These are phyloP conservation scores for Clarireedia monteithiana DNA, from an alignment of 2,329 filamentous ascomycete species.

Conservation along the genomic window DNA sequence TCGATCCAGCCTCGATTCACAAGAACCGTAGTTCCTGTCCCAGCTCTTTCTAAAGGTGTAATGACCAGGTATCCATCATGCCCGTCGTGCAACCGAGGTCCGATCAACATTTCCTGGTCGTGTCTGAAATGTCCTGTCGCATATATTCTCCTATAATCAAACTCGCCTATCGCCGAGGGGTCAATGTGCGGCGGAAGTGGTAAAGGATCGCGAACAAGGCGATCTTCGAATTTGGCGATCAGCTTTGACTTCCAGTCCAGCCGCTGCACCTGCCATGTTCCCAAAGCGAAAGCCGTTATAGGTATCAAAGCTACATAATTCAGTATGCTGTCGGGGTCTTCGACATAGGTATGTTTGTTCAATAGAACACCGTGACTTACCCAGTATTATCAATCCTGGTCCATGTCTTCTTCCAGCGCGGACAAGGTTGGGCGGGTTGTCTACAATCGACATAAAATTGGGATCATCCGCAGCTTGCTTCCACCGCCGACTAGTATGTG, in stretches of 20 bases:
- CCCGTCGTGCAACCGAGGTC: conserved; percentile 81
- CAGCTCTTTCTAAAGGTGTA: conserved; percentile 74
- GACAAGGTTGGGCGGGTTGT: conserved; percentile 75
- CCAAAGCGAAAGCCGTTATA: conserved; percentile 80
- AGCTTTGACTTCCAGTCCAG: conserved; percentile 91
- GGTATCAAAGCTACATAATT: conserved; percentile 56
- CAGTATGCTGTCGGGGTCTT: too few relatives aligned
- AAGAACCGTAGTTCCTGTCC: conserved; percentile 61
- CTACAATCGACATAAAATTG: conserved; percentile 75
- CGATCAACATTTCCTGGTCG: conserved; percentile 93
- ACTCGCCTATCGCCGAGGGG: conserved; percentile 72
- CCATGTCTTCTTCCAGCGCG: conserved; percentile 68
- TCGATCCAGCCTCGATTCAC: conserved; percentile 90
- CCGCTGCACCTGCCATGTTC: conserved; percentile 92
- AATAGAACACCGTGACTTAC: conserved; percentile 32
- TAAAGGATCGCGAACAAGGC: conserved; percentile 75
- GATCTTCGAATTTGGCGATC: conserved; percentile 86
- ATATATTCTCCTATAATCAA: conserved; percentile 82
- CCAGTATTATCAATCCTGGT: conserved; percentile 70
- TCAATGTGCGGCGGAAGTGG: conserved; percentile 81
- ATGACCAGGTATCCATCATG: conserved; percentile 87
- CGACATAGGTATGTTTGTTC: too few relatives aligned
- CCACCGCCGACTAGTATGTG: conserved; percentile 14
- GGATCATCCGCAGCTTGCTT: conserved; percentile 56
- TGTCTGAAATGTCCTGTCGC: conserved; percentile 70